Evolutionary conservation across 2,329 filamentous ascomycete genomes (phyloP).

Genomic region (Epicoccum nigrum): DNA sequence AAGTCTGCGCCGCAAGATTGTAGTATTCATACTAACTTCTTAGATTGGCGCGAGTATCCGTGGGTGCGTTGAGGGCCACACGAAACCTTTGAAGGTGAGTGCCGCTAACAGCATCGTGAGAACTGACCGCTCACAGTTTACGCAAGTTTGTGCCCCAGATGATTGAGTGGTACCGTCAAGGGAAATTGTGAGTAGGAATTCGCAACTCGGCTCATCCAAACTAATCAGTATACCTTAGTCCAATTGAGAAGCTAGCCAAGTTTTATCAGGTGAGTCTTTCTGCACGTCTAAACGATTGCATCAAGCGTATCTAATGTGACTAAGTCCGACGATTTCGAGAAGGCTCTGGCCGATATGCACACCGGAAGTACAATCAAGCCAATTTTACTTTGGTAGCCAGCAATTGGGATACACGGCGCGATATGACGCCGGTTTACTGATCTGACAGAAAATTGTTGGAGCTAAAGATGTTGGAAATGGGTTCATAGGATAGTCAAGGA

Average conservation of each 20-base stretch:
- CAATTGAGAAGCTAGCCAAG: conserved; percentile 10
- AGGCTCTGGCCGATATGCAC: conserved; percentile 53
- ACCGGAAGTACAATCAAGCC: conserved; percentile 50
- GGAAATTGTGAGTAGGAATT: conserved; percentile 44
- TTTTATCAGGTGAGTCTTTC: conserved; percentile 2
- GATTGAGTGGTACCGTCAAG: conserved; percentile 57
- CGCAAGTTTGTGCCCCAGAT: conserved; percentile 53
- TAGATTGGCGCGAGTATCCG: conserved; percentile 55
- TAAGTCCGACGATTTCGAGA: conserved; percentile 49
- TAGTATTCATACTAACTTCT: neutral
- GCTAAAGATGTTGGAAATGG: no score
- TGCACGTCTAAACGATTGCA: neutral
- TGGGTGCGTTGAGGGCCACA: conserved; percentile 57
- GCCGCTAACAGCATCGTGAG: neutral
- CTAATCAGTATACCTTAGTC: conserved; percentile 1
- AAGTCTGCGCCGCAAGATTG: neutral
- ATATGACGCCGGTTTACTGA: no score
- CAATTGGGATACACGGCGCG: no score
- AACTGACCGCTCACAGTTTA: neutral
- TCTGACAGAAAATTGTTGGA: no score
- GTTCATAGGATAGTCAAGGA: no score
- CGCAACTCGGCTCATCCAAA: no score
- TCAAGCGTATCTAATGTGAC: neutral
- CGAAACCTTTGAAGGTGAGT: conserved; percentile 42
- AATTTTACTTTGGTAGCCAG: conserved; percentile 47